A percentile compares a stretch with the other conserved stretches of the same genome.
Evolutionary conservation across 2,329 filamentous ascomycete species (phyloP).

Genomic region (Botryosphaeria dothidea): DNA sequence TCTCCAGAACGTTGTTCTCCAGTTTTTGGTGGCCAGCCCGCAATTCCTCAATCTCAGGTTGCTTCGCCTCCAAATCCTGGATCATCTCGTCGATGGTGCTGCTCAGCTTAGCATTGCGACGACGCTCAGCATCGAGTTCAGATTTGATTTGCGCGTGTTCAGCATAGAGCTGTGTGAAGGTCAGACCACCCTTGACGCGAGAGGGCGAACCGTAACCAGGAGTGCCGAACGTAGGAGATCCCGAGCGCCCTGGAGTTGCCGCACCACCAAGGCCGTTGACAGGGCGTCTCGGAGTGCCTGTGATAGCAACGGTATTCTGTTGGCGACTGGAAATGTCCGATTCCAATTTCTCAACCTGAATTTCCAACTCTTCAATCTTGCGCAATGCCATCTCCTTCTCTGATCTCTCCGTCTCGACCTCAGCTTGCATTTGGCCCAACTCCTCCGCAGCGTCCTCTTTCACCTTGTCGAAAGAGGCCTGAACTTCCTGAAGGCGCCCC

Average conservation of each 20-base stretch:
- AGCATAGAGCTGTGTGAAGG: constrained; percentile 63
- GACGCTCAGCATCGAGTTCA: constrained; percentile 71
- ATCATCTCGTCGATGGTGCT: constrained; percentile 84
- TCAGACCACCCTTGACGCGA: constrained; percentile 56
- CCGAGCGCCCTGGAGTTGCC: constrained; percentile 51
- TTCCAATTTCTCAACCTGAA: constrained; percentile 61
- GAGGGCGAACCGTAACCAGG: constrained; percentile 48
- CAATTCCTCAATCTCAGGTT: constrained; percentile 85
- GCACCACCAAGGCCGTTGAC: constrained; percentile 48
- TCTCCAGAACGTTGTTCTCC: constrained; percentile 74
- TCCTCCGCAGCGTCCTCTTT: constrained; percentile 67
- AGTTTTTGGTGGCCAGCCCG: constrained; percentile 79
- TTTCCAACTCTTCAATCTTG: constrained; percentile 65
- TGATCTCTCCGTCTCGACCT: constrained; percentile 53
- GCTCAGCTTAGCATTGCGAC: constrained; percentile 71
- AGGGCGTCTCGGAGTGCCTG: constrained; percentile 55
- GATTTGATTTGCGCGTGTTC: constrained; percentile 67
- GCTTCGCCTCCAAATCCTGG: constrained; percentile 77
- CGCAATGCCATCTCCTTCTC: constrained; percentile 64
- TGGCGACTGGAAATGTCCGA: constrained; percentile 49
- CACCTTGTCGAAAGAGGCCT: constrained; percentile 62
- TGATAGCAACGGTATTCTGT: constrained; percentile 39
- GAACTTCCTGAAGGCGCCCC: constrained; percentile 69
- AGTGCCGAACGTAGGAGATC: constrained; percentile 54
- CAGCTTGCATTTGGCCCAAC: constrained; percentile 50